Conservation (phyloP, 192 early-diverging fungal species). For the Nowakowskiella sp. region DNA sequence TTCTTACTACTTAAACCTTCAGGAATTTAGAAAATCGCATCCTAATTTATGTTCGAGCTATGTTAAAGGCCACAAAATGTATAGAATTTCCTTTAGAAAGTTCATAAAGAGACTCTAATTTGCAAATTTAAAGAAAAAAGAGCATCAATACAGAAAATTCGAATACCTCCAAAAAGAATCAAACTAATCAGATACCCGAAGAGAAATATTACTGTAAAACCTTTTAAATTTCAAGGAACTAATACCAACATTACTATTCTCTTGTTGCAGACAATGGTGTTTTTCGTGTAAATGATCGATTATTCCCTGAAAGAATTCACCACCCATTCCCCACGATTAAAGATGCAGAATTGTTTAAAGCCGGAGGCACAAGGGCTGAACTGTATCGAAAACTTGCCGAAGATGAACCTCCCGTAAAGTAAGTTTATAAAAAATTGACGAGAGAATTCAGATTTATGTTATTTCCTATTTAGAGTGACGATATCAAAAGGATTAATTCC, state of each 20-base stretch:
- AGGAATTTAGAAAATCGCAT: slow-evolving; percentile 11
- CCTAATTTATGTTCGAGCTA: slow-evolving; percentile 13
- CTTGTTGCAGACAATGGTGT: slow-evolving; percentile 15
- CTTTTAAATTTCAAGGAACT: too few relatives aligned
- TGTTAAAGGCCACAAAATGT: slow-evolving; percentile 9
- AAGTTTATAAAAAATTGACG: not conserved
- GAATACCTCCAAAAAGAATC: too few relatives aligned
- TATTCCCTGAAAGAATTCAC: slow-evolving; percentile 8
- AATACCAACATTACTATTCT: too few relatives aligned
- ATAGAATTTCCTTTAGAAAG: not conserved
- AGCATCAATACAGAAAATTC: too few relatives aligned
- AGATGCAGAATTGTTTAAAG: slow-evolving; percentile 3
- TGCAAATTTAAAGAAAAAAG: too few relatives aligned
- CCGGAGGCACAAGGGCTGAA: too few relatives aligned
- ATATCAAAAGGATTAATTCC: slow-evolving; percentile 10
- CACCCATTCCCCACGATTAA: slow-evolving; percentile 6
- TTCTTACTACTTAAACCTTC: slow-evolving; percentile 7
- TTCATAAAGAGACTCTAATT: too few relatives aligned
- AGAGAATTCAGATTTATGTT: too few relatives aligned
- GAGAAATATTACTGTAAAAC: too few relatives aligned
- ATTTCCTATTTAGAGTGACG: slow-evolving; percentile 16
- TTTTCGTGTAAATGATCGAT: slow-evolving; percentile 16
- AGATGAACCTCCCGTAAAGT: slow-evolving; percentile 20
- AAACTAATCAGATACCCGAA: too few relatives aligned
- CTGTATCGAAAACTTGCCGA: too few relatives aligned